phyloP scores from a whole-genome alignment of 2,329 filamentous ascomycete species.

The Aspergillus novoparasiticus region DNA sequence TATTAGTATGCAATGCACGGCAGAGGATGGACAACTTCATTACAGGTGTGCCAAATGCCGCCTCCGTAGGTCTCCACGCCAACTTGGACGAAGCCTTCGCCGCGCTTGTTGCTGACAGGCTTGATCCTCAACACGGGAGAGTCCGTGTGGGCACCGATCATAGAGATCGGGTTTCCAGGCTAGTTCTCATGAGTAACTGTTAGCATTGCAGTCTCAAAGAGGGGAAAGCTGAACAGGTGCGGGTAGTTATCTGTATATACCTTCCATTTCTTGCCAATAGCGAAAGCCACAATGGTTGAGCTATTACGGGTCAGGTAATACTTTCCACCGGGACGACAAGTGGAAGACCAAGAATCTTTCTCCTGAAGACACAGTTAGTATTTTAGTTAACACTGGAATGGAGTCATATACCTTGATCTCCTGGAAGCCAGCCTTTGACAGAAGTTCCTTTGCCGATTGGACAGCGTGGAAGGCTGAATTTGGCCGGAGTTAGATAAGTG shows the following conservation, averaged over 20 bases:
- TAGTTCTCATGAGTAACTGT: constrained; percentile 21
- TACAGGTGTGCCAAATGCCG: constrained; percentile 91
- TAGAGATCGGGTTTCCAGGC: constrained; percentile 84
- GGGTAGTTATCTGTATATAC: constrained; percentile 28
- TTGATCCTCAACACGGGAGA: constrained; percentile 91
- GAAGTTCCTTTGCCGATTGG: constrained; percentile 71
- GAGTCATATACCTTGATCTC: constrained; percentile 65
- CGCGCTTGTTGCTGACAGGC: constrained; percentile 86
- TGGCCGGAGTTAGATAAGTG: background rate
- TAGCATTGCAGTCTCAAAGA: background rate
- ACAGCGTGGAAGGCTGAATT: constrained; percentile 88
- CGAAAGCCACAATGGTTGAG: constrained; percentile 90
- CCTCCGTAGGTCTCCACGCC: constrained; percentile 97
- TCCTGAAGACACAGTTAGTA: constrained; percentile 54
- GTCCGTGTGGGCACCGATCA: constrained; percentile 96
- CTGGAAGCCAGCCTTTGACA: constrained; percentile 82
- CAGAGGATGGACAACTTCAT: constrained; percentile 8
- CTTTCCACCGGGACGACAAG: constrained; percentile 81
- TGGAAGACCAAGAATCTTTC: constrained; percentile 82
- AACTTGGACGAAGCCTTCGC: constrained; percentile 86
- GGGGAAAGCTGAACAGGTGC: background rate
- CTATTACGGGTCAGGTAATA: constrained; percentile 95
- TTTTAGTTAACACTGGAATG: background rate
- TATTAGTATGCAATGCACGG: constrained; percentile 15
- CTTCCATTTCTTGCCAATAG: constrained; percentile 86